Evolutionary conservation across 1,139 yeast genomes (phyloP), one percentile per base, ranked within the genome.

Genomic region (Saccharomyces hybrid): DNA sequence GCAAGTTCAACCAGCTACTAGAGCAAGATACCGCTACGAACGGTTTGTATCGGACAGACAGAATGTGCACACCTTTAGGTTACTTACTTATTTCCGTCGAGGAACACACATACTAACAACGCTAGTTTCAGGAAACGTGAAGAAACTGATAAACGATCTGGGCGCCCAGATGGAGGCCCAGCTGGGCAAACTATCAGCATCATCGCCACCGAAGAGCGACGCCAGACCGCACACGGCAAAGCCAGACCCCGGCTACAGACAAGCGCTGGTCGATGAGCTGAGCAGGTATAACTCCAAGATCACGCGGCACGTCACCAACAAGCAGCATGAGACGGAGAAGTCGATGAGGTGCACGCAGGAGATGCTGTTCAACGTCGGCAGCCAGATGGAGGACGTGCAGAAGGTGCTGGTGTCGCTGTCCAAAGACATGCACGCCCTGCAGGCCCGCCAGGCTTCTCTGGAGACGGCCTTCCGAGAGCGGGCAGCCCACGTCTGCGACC

Each of bases 371-470:
- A 58, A 56, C 48, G 49, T 59, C 16, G 51, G 50, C 16, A 55
- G 53, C 29, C 62, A 60, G 27, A 48, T 60, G 47, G 58, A 57
- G n/a, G 58, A 60, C 50, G 53, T 57, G 19, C 57, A 56, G 9
- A 52, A 53, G 23, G 60, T 53, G 42, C 48, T 59, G 42, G 48
- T 48, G 14, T 55, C 59, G 6, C 52, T 60, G 52, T 56, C 59
- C 11, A 56, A 51, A 28, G 63, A 59, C 41, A 50, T 59, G 49
- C 51, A 52, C 3, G 49, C 32, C 16, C 25, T 60, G 14, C 54
- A 52, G 14, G 42, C 53, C 28, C 53, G 59, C 32, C 65, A 62
- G 54, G 29, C 48, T 1, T 41, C 52, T 14, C 46, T 60, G 42
- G 65, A 59, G 48, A 34, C 50, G 52, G 52, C 56, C n/a, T 46